phyloP scores from a whole-genome alignment of 106 monocot species.

The Dendrobium nobile region DNA sequence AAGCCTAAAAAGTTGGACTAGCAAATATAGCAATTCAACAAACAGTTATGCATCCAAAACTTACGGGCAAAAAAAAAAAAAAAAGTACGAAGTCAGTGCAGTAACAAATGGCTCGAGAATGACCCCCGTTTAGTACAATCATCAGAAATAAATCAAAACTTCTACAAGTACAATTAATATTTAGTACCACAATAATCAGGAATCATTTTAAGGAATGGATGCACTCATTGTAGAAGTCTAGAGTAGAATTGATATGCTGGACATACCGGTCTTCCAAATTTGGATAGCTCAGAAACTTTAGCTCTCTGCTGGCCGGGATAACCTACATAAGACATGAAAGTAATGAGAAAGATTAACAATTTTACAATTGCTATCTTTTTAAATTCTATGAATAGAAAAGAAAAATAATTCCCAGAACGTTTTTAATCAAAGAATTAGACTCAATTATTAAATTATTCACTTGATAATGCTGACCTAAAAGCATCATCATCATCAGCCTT shows the following conservation, averaged over 20 bases:
- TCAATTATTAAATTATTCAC: too few relatives aligned
- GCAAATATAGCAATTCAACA: background rate
- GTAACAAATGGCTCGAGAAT: too few relatives aligned
- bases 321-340: constrained; percentile 24
- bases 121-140: too few relatives aligned
- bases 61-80: too few relatives aligned
- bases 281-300: constrained; percentile 69
- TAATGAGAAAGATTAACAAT: background rate
- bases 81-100: too few relatives aligned
- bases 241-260: background rate
- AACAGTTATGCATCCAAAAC: background rate
- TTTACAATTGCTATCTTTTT: background rate
- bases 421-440: too few relatives aligned
- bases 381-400: too few relatives aligned
- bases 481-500: too few relatives aligned
- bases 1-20: background rate
- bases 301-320: constrained; percentile 76
- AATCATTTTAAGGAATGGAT: background rate
- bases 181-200: background rate
- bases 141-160: too few relatives aligned
- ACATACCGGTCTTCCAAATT: constrained; percentile 87
- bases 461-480: background rate
- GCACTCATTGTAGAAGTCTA: background rate
- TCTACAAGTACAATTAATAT: too few relatives aligned
- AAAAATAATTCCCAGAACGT: too few relatives aligned